Evolutionary conservation across 176 grass and related monocot genomes (phyloP).

Genomic region (Cymbopogon citratus): DNA sequence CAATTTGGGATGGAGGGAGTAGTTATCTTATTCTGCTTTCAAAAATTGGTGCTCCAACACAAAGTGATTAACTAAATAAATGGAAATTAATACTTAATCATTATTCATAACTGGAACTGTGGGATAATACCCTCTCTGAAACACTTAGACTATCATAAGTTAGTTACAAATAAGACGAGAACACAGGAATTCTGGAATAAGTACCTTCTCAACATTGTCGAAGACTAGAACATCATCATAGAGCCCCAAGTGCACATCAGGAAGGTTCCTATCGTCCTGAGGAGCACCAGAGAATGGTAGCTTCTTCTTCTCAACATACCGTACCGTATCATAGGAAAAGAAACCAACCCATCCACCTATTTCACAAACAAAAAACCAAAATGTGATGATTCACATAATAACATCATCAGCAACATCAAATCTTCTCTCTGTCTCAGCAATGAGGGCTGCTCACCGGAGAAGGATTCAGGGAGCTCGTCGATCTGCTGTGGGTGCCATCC

Average conservation of each 20-base stretch:
- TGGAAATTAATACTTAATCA: background rate
- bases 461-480: slow-evolving; percentile 47
- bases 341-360: slow-evolving; percentile 84
- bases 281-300: slow-evolving; percentile 67
- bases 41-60: background rate
- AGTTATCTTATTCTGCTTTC: background rate
- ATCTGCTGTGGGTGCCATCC: slow-evolving; percentile 61
- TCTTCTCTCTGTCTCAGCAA: background rate
- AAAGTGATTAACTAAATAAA: background rate
- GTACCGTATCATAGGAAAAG: slow-evolving; percentile 81
- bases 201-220: slow-evolving; percentile 85
- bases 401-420: background rate
- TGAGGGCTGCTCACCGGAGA: slow-evolving; percentile 32
- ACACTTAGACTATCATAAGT: background rate
- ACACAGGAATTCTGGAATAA: slow-evolving; percentile 1
- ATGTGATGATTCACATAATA: slow-evolving; percentile 8
- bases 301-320: slow-evolving; percentile 88
- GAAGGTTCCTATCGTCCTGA: slow-evolving; percentile 63
- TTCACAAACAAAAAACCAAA: background rate
- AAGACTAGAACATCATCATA: slow-evolving; percentile 83
- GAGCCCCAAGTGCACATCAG: slow-evolving; percentile 78
- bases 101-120: background rate
- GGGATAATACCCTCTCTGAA: background rate
- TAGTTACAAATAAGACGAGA: background rate
- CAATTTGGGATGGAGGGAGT: no score